Conservation (phyloP, 148 eudicot genomes). For the Silene conica region DNA sequence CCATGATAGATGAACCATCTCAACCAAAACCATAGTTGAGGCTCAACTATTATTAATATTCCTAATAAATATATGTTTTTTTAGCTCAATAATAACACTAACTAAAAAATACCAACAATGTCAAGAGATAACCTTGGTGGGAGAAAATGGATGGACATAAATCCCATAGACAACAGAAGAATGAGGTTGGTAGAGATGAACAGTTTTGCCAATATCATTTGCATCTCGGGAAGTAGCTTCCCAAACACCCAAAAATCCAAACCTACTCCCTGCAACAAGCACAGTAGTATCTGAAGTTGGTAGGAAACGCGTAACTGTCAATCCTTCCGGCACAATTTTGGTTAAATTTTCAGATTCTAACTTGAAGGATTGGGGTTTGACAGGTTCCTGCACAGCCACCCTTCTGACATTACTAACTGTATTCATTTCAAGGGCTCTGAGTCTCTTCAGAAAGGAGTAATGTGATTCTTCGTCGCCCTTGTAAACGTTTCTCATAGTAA, state of each 20-base stretch:
- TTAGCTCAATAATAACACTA: not conserved
- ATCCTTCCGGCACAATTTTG: not conserved
- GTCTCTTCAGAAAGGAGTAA: not conserved
- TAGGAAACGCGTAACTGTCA: not conserved
- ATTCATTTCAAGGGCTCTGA: not conserved
- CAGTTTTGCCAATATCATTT: not conserved
- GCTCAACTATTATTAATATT: too few species aligned
- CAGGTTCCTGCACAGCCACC: not conserved
- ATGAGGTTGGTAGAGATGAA: conserved; percentile 4
- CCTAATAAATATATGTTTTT: too few species aligned
- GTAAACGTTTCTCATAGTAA: not conserved
- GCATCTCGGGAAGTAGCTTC: not conserved
- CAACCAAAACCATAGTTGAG: too few species aligned
- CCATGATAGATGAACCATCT: too few species aligned
- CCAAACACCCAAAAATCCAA: not conserved
- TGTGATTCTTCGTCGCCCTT: not conserved
- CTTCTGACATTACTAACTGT: not conserved
- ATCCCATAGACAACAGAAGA: not conserved
- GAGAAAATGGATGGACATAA: not conserved
- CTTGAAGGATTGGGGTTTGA: not conserved
- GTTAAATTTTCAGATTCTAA: conserved; percentile 3
- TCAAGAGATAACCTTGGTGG: conserved; percentile 25
- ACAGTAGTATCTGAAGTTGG: not conserved
- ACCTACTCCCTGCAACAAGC: not conserved
- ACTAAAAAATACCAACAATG: not conserved